Conservation (phyloP, 306 rosid species). For the Sophora flavescens region DNA sequence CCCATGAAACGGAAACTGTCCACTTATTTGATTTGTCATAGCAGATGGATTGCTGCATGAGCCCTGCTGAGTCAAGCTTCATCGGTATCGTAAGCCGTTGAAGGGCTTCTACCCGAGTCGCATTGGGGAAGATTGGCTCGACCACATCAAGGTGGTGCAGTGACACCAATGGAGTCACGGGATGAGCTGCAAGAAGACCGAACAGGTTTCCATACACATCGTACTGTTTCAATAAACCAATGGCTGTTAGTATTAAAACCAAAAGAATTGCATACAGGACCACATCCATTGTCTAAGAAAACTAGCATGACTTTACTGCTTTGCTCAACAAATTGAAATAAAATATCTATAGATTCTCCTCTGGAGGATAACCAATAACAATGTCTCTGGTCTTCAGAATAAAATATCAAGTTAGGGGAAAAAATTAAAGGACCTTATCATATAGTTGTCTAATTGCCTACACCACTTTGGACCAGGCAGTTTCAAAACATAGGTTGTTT, state of each 20-base stretch:
- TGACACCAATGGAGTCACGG: constrained; percentile 90
- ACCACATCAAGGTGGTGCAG: constrained; percentile 97
- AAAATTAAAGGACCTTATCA: constrained; percentile 1
- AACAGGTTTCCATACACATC: constrained; percentile 95
- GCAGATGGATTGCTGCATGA: constrained; percentile 97
- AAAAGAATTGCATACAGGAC: constrained; percentile 24
- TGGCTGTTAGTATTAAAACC: constrained; percentile 1
- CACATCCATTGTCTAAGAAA: neutral
- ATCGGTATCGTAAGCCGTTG: constrained; percentile 73
- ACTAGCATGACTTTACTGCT: constrained; percentile 2
- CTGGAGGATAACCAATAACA: constrained; percentile 3
- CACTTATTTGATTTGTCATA: constrained; percentile 73
- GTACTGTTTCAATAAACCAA: constrained; percentile 67
- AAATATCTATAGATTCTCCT: neutral
- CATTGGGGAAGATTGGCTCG: constrained; percentile 94
- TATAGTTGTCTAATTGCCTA: constrained; percentile 17
- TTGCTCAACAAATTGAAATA: constrained; percentile 34
- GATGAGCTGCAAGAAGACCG: constrained; percentile 98
- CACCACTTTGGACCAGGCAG: constrained; percentile 39
- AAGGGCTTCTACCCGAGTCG: constrained; percentile 76
- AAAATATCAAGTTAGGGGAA: neutral
- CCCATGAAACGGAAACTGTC: constrained; percentile 97
- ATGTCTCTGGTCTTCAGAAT: constrained; percentile 12
- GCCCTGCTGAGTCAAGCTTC: constrained; percentile 89
- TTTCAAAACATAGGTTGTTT: neutral